A percentile compares a stretch with the other conserved stretches of the same genome.
phyloP scores from a whole-genome alignment of 2,329 filamentous ascomycete genomes.

The Penicillium psychrosexuale region DNA sequence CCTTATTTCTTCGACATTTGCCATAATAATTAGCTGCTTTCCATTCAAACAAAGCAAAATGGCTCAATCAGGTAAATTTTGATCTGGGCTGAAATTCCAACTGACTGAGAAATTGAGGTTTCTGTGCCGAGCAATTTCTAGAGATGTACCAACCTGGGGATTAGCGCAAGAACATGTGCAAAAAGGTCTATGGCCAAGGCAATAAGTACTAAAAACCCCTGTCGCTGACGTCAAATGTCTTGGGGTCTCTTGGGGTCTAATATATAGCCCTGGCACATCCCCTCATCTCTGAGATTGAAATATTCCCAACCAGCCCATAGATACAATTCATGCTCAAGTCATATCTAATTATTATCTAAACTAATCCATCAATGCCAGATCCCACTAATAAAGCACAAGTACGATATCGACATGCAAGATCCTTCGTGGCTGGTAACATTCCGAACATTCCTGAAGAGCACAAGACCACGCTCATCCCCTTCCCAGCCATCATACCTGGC shows the following conservation, averaged over 20 bases:
- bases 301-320: not conserved
- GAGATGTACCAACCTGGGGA: not conserved
- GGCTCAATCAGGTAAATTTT: not conserved
- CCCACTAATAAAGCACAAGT: not conserved
- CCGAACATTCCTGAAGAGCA: constrained; percentile 17
- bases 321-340: not conserved
- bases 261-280: not conserved
- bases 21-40: no score
- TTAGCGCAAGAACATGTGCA: no score
- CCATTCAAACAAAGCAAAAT: not conserved
- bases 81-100: not conserved
- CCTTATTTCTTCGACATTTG: not conserved
- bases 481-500: not conserved
- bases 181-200: no score
- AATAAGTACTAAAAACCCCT: not conserved
- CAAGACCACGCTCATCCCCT: not conserved
- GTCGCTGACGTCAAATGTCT: not conserved
- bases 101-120: not conserved
- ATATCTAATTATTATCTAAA: not conserved
- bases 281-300: not conserved
- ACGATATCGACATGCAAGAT: constrained; percentile 2
- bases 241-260: not conserved
- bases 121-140: not conserved
- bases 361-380: not conserved
- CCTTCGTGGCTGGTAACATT: constrained; percentile 20